Evolutionary conservation across 495 filamentous ascomycete species (phyloP).

Genomic region (Tricharina praecox): DNA sequence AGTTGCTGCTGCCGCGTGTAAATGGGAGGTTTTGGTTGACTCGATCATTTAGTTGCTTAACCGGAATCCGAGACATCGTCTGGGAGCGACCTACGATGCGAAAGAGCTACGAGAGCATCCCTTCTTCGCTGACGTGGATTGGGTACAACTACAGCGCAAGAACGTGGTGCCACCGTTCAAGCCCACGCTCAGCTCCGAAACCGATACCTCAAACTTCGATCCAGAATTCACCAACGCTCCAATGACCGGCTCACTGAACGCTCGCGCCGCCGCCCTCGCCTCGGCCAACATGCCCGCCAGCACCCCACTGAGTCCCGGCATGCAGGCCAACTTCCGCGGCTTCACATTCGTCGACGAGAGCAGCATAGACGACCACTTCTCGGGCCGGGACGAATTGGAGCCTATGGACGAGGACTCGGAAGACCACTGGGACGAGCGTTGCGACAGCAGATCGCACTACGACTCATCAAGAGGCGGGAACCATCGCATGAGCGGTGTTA

Average conservation of each 20-base stretch:
- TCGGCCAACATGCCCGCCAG: constrained; percentile 60
- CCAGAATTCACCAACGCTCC: constrained; percentile 95
- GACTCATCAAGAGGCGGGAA: constrained; percentile 11
- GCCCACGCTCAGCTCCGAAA: constrained; percentile 83
- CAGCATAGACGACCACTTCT: constrained; percentile 79
- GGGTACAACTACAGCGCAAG: constrained; percentile 71
- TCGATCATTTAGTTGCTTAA: constrained; percentile 46
- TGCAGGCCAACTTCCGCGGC: constrained; percentile 95
- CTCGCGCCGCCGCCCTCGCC: constrained; percentile 64
- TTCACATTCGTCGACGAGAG: constrained; percentile 98
- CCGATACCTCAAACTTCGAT: constrained; percentile 94
- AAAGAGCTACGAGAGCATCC: constrained; percentile 87
- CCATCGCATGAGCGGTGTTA: constrained; percentile 23
- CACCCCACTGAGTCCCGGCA: constrained; percentile 78
- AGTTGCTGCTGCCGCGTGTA: constrained; percentile 2
- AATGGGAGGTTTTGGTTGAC: not conserved
- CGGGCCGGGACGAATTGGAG: constrained; percentile 40
- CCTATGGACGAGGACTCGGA: constrained; percentile 59
- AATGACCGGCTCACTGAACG: constrained; percentile 66
- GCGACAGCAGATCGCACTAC: constrained; percentile 16
- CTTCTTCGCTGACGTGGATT: constrained; percentile 90
- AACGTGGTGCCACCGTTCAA: constrained; percentile 95
- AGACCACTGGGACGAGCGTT: constrained; percentile 33
- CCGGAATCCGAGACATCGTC: constrained; percentile 85
- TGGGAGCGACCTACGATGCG: constrained; percentile 80